A percentile compares a stretch with the other conserved stretches of the same genome.
phyloP scores from a whole-genome alignment of 2,329 filamentous ascomycete species.

The Hypomyces rosellus region DNA sequence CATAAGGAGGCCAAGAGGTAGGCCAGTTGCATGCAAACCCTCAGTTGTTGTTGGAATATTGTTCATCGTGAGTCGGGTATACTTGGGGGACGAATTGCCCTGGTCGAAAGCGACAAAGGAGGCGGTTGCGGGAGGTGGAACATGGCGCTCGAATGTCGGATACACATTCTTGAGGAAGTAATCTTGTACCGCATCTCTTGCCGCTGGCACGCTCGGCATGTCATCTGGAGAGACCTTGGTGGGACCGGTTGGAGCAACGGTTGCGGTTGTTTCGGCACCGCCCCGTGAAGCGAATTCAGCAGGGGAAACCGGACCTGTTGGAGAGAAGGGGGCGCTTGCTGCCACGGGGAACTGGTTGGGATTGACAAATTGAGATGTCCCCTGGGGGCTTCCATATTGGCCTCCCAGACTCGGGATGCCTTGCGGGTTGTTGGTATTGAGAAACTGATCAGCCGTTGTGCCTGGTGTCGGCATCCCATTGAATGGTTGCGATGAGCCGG shows the following conservation, averaged over 20 bases:
- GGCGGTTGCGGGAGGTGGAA: conserved; percentile 80
- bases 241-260: conserved; percentile 27
- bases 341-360: conserved; percentile 57
- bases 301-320: conserved; percentile 18
- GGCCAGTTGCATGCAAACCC: conserved; percentile 68
- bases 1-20: conserved; percentile 81
- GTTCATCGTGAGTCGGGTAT: conserved; percentile 84
- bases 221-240: conserved; percentile 78
- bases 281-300: conserved; percentile 19
- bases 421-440: conserved; percentile 24
- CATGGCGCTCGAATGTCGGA: conserved; percentile 89
- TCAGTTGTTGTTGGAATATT: conserved; percentile 83
- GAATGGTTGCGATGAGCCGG: conserved; percentile 61
- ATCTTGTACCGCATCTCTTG: conserved; percentile 74
- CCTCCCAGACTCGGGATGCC: conserved; percentile 29
- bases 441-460: conserved; percentile 39
- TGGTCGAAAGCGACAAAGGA: conserved; percentile 95
- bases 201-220: conserved; percentile 82
- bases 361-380: conserved; percentile 33
- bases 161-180: conserved; percentile 86
- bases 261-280: conserved; percentile 24
- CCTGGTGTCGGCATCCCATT: conserved; percentile 59
- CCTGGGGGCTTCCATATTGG: conserved; percentile 40
- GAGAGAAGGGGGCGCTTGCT: conserved; percentile 38
- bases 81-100: conserved; percentile 93